Base-by-base conservation (phyloP, 2,329 filamentous ascomycete species). In the Macroventuria anomochaeta region DNA sequence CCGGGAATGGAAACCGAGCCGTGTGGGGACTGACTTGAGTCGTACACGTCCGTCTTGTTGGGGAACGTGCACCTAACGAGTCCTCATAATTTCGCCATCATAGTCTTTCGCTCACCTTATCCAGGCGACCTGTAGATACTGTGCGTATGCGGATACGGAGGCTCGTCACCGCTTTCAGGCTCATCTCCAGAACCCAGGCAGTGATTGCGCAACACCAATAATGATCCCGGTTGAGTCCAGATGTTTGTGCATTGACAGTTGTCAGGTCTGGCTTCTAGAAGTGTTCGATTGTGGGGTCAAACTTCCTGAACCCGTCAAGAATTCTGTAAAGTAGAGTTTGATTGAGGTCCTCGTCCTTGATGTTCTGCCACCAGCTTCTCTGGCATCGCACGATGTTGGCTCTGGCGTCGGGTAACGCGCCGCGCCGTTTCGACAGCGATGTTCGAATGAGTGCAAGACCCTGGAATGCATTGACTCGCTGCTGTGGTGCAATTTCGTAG, bases 381-480 rank as follows among this genome's bases (percentile, higher is more conserved):
- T 28, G 17, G 39, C 13, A 26, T 47, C 31, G 37, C 18, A 23
- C 15, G 50, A 38, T 18, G 20, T 21, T 33, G 38, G 20, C 8
- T 18, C 33, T 43, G 38, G 38, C 17, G 5, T 42, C 43, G 50
- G 38, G 43, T 47, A 53, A 42, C 38, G 43, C 43, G 37, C 43
- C 38, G 32, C 38, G 43, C 50, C 50, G 32, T 48, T 43, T n/a
- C 18, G 38, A 39, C 38, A 38, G 26, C 38, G 18, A 42, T 17
- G 18, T 26, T 38, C 32, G 4, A 33, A 12, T 32, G 13, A 33
- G 33, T 53, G 7, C 18, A 25, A 34, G 50, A 42, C 32, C 50
- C 43, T 47, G 8, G 43, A 17, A 12, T 15, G 43, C 50, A 48
- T 53, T 48, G 50, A 53, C 43, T 43, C 43, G 50, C 26, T 33